These are phyloP conservation scores for Podila minutissima DNA, from an alignment of 192 early-diverging fungal genomes.

Conservation along the genomic window DNA sequence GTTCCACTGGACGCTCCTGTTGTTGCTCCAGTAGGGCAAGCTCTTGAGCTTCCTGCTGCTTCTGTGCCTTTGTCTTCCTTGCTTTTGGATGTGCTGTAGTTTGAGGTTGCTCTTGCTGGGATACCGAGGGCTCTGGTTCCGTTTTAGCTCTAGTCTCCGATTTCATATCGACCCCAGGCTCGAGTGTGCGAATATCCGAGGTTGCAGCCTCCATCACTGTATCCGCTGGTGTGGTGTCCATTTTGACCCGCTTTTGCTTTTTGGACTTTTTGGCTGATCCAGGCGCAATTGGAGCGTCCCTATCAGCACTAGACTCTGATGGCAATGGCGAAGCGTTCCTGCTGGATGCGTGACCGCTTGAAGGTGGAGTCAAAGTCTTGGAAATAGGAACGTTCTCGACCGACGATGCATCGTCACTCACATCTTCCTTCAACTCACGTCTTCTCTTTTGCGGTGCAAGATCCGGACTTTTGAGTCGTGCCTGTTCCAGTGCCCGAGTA, in stretches of 20 bases:
- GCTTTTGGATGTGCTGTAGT: slow-evolving; percentile 5
- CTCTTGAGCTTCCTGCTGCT: neutral
- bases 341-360: neutral
- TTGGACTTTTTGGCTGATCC: slow-evolving; percentile 17
- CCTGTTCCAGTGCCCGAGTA: neutral
- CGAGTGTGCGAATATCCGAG: neutral
- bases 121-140: neutral
- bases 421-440: slow-evolving; percentile 34
- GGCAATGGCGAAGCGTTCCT: neutral
- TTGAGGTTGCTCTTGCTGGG: slow-evolving; percentile 5
- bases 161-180: neutral
- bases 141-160: neutral
- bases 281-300: neutral
- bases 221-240: slow-evolving; percentile 5
- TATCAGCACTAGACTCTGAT: neutral
- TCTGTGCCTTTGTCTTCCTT: neutral
- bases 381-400: neutral
- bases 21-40: neutral
- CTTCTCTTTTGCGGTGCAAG: slow-evolving; percentile 36
- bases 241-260: slow-evolving; percentile 34
- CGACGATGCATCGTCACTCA: slow-evolving; percentile 21
- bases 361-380: neutral
- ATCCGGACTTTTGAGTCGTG: slow-evolving; percentile 21
- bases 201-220: slow-evolving; percentile 4
- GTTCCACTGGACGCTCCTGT: neutral